Conservation (phyloP, 805 yeast species). For the Metschnikowia lunata region DNA sequence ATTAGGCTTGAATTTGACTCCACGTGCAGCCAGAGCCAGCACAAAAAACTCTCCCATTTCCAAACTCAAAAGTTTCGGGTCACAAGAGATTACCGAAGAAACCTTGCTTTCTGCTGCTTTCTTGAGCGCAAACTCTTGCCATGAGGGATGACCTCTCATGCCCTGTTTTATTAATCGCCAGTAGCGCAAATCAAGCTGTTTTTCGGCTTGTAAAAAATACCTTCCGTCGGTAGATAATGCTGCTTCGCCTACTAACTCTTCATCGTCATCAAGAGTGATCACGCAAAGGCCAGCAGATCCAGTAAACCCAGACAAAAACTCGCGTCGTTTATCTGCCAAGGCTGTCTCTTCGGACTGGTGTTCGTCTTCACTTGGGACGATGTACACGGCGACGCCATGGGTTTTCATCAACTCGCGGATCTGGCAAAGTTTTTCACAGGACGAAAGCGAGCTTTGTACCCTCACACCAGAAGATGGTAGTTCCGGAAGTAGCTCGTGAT, state of each 20-base stretch:
- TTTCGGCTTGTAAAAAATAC: conserved; percentile 85
- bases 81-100: conserved; percentile 66
- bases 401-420: conserved; percentile 15
- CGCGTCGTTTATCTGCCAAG: conserved; percentile 18
- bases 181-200: conserved; percentile 63
- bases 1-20: conserved; percentile 30
- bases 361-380: conserved; percentile 20
- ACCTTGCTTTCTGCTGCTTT: conserved; percentile 50
- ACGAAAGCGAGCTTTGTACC: conserved; percentile 2
- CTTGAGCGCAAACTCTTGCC: conserved; percentile 71
- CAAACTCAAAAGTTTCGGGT: conserved; percentile 67
- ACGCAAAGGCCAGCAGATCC: conserved; percentile 19
- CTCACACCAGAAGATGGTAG: conserved; percentile 19
- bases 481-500: conserved; percentile 21
- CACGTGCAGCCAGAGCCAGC: conserved; percentile 18
- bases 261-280: conserved; percentile 31
- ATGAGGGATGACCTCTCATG: conserved; percentile 58
- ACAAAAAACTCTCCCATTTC: conserved; percentile 41
- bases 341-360: conserved; percentile 19
- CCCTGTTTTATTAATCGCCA: conserved; percentile 87
- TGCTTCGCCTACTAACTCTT: conserved; percentile 56
- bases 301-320: conserved; percentile 17
- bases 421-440: conserved; percentile 8
- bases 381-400: conserved; percentile 15
- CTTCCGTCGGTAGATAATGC: conserved; percentile 91